Evolutionary conservation across 768 basidiomycete genomes (phyloP).

Genomic region (Lentinula boryana): DNA sequence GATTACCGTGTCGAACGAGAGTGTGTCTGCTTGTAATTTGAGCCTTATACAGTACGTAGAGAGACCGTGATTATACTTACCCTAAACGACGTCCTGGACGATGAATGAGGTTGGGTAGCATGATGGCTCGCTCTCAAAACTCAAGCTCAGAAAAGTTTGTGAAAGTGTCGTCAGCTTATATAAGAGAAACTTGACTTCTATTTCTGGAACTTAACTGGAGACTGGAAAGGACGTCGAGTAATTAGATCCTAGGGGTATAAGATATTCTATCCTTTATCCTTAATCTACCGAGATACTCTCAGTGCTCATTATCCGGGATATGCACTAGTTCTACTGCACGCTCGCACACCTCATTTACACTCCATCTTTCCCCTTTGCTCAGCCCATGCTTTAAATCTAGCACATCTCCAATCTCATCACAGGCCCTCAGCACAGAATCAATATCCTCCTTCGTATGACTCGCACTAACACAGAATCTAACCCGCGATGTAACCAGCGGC

Average conservation of each 20-base stretch:
- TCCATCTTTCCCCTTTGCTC: constrained; percentile 58
- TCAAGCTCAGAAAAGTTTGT: no score
- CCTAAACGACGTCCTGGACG: background rate
- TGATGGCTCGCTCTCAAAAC: background rate
- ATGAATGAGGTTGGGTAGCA: background rate
- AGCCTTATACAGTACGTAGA: background rate
- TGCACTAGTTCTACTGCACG: constrained; percentile 73
- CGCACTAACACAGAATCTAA: constrained; percentile 91
- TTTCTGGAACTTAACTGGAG: no score
- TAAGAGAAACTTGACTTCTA: no score
- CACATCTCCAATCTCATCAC: constrained; percentile 87
- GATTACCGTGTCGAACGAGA: background rate
- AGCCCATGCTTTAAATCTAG: constrained; percentile 85
- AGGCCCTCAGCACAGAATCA: constrained; percentile 77
- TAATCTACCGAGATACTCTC: background rate
- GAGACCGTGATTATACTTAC: background rate
- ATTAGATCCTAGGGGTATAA: no score
- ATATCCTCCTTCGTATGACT: constrained; percentile 97
- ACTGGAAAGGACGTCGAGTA: no score
- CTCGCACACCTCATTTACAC: constrained; percentile 63
- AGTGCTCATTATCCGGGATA: constrained; percentile 10
- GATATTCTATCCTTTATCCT: no score
- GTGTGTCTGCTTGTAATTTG: background rate
- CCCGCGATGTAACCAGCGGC: constrained; percentile 79
- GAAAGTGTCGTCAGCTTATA: no score